phyloP scores from a whole-genome alignment of 257 asterid species.

The Schizonepeta tenuifolia region DNA sequence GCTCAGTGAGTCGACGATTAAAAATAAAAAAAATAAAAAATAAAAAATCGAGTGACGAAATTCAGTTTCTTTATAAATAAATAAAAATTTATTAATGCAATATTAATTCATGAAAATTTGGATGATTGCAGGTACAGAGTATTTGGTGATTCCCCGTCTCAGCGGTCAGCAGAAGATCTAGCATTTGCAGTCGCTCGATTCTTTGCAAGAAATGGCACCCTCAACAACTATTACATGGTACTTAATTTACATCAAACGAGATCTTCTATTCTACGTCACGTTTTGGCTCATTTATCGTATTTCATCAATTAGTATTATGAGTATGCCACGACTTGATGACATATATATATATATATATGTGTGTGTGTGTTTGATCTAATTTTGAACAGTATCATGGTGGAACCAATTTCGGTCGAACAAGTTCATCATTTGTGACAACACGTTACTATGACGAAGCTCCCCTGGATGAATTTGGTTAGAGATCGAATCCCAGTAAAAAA shows the following conservation, averaged over 20 bases:
- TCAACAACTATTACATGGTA: slow-evolving; percentile 81
- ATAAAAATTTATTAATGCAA: neutral
- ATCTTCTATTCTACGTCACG: neutral
- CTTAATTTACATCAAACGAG: neutral
- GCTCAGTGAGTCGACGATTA: slow-evolving; percentile 57
- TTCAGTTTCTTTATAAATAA: neutral
- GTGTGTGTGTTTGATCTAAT: neutral
- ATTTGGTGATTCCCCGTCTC: slow-evolving; percentile 87
- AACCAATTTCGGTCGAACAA: slow-evolving; percentile 80
- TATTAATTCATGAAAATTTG: neutral
- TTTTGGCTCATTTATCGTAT: neutral
- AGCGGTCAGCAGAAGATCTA: slow-evolving; percentile 87
- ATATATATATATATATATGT: too few species aligned
- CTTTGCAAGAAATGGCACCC: slow-evolving; percentile 80
- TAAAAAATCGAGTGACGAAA: neutral
- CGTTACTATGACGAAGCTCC: slow-evolving; percentile 99
- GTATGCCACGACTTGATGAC: too few species aligned
- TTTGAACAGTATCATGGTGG: slow-evolving; percentile 77
- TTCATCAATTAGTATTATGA: too few species aligned
- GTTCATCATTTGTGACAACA: slow-evolving; percentile 89
- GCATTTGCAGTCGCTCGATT: slow-evolving; percentile 84
- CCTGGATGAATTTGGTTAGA: slow-evolving; percentile 82
- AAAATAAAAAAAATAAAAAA: too few species aligned
- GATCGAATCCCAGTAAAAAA: too few species aligned
- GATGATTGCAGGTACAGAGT: slow-evolving; percentile 59